Evolutionary conservation across 2,329 filamentous ascomycete species (phyloP).

Genomic region (Fusarium sp.): DNA sequence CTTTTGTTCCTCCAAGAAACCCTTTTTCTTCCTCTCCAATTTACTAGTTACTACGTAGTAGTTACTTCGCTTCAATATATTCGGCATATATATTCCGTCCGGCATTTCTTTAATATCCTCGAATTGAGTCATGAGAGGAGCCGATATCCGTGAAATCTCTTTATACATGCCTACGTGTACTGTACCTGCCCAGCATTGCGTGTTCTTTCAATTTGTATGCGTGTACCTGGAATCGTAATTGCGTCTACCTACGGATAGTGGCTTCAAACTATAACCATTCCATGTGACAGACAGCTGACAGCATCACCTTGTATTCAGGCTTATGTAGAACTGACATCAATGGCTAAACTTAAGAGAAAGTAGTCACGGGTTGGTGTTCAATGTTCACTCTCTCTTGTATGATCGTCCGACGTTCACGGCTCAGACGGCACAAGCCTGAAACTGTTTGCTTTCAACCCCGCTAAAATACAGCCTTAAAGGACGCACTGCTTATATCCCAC

Average conservation of each 20-base stretch:
- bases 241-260: too few species aligned
- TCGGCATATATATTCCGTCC: slow-evolving; percentile 32
- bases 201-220: too few species aligned
- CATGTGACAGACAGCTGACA: not conserved
- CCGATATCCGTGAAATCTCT: slow-evolving; percentile 26
- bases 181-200: too few species aligned
- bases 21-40: not conserved
- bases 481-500: not conserved
- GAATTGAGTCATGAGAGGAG: slow-evolving; percentile 20
- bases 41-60: not conserved
- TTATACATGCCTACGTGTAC: too few species aligned
- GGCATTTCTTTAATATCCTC: not conserved
- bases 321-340: slow-evolving; percentile 19
- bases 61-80: not conserved
- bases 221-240: not conserved
- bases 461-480: not conserved
- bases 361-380: not conserved
- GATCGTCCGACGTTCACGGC: slow-evolving; percentile 29
- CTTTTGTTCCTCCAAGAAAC: not conserved
- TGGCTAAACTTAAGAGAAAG: not conserved
- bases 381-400: not conserved
- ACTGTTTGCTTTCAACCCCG: not conserved
- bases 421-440: slow-evolving; percentile 35
- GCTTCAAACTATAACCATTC: not conserved
- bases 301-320: not conserved